These are phyloP conservation scores for Pyrenophora tritici-repentis DNA, from an alignment of 2,329 filamentous ascomycete species.

Conservation along the genomic window DNA sequence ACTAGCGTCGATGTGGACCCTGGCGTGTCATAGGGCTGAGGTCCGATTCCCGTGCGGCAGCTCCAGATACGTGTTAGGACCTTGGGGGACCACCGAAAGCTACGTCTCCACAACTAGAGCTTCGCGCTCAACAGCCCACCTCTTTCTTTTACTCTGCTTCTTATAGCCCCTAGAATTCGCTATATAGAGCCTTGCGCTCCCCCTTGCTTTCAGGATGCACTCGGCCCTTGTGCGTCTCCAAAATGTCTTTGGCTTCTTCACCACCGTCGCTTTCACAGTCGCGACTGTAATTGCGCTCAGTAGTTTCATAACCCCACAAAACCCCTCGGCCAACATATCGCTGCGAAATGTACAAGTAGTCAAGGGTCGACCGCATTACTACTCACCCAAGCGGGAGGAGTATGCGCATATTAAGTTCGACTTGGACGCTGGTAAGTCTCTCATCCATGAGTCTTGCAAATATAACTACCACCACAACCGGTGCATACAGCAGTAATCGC, in stretches of 20 bases:
- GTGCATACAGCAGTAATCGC: neutral
- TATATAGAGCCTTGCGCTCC: conserved; percentile 1
- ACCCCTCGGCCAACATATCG: conserved; percentile 67
- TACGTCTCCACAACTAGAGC: conserved; percentile 14
- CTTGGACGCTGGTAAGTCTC: conserved; percentile 69
- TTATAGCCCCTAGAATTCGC: neutral
- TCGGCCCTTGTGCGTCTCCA: conserved; percentile 83
- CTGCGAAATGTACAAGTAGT: conserved; percentile 84
- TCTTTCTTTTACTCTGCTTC: neutral
- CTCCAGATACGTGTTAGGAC: conserved; percentile 47
- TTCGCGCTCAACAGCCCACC: conserved; percentile 4
- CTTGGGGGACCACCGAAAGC: neutral
- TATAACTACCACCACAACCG: too few species aligned
- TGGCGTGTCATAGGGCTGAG: conserved; percentile 29
- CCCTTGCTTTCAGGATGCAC: conserved; percentile 66
- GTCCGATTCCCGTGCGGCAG: conserved; percentile 26
- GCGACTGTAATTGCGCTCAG: conserved; percentile 80
- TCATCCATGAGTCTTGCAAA: neutral
- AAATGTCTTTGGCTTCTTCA: conserved; percentile 97
- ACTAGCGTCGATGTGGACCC: conserved; percentile 9
- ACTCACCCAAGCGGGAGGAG: conserved; percentile 89
- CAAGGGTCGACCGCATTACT: conserved; percentile 93
- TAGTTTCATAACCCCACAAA: conserved; percentile 71
- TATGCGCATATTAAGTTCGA: conserved; percentile 95
- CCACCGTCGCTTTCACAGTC: conserved; percentile 84